Evolutionary conservation across 495 filamentous ascomycete species (phyloP).

Genomic region (Pseudomonodictys pantanalensis): DNA sequence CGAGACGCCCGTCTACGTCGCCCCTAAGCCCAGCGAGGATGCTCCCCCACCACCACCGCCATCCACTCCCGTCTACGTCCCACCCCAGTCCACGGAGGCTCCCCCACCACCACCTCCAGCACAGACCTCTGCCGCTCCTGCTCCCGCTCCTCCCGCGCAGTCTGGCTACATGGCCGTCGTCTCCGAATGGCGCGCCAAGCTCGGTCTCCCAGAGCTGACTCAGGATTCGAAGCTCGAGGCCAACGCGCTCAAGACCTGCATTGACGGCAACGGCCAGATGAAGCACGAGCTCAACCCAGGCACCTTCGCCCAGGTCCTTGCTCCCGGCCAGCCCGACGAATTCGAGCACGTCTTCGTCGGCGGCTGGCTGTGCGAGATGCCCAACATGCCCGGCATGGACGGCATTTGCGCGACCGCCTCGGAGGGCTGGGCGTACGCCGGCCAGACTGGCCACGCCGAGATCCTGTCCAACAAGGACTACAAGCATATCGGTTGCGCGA

Average conservation of each 20-base stretch:
- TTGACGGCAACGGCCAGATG: conserved; percentile 5
- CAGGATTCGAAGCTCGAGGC: background rate
- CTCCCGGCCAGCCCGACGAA: conserved; percentile 2
- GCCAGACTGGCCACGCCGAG: conserved; percentile 15
- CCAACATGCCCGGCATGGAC: conserved; percentile 4
- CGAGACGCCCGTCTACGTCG: background rate
- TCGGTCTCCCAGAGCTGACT: conserved; percentile 1
- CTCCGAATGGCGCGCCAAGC: conserved; percentile 1
- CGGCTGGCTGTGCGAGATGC: conserved; percentile 16
- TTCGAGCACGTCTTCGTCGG: conserved; percentile 20
- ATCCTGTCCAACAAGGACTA: conserved; percentile 3
- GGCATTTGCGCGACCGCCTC: conserved; percentile 1
- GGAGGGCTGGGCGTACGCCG: conserved; percentile 5
- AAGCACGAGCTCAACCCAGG: conserved; percentile 5
- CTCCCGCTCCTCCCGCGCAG: background rate
- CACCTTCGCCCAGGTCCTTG: conserved; percentile 10
- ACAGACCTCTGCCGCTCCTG: background rate
- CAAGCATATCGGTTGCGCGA: conserved; percentile 3
- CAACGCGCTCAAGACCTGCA: background rate
- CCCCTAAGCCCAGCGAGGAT: background rate
- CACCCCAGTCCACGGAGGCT: background rate
- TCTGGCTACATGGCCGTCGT: conserved; percentile 13
- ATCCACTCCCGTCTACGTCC: background rate
- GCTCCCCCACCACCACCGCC: background rate
- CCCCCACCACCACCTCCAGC: background rate